Conservation (phyloP, 2,329 filamentous ascomycete species). For the Talaromyces amestolkiae region DNA sequence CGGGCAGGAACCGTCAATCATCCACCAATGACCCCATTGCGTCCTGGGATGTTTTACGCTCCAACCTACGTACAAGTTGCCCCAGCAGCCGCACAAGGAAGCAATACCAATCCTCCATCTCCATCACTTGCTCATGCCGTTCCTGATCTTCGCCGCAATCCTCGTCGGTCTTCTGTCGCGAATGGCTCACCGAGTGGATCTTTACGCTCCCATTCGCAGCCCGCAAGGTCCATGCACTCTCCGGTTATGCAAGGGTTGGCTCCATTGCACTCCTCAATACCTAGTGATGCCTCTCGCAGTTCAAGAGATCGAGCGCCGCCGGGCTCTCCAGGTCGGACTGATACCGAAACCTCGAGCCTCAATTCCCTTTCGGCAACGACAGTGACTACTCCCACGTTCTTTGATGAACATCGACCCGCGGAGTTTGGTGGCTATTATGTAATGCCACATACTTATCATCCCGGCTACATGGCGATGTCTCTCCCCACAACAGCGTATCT, state of each 20-base stretch:
- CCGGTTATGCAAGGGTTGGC: constrained; percentile 32
- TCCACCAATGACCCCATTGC: constrained; percentile 32
- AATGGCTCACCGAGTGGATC: constrained; percentile 43
- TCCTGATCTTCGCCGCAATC: constrained; percentile 46
- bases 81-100: constrained; percentile 36
- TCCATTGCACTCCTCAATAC: constrained; percentile 33
- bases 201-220: constrained; percentile 51
- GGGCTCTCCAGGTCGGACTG: constrained; percentile 34
- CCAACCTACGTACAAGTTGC: constrained; percentile 39
- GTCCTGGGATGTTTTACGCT: constrained; percentile 37
- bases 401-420: constrained; percentile 40
- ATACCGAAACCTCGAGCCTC: constrained; percentile 30
- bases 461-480: constrained; percentile 39
- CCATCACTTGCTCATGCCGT: constrained; percentile 40
- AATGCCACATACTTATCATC: constrained; percentile 44
- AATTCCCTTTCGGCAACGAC: constrained; percentile 10
- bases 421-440: constrained; percentile 50
- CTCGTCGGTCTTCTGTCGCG: constrained; percentile 45
- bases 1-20: constrained; percentile 40
- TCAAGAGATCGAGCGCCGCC: constrained; percentile 33
- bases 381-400: constrained; percentile 32
- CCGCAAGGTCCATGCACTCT: constrained; percentile 45
- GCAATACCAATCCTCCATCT: constrained; percentile 47
- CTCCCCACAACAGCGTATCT: constrained; percentile 36
- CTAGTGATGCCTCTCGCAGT: constrained; percentile 30